A percentile compares a stretch with the other conserved stretches of the same genome.
These are phyloP conservation scores for Amaranthus tricolor DNA, from an alignment of 179 eudicot species.

Conservation along the genomic window DNA sequence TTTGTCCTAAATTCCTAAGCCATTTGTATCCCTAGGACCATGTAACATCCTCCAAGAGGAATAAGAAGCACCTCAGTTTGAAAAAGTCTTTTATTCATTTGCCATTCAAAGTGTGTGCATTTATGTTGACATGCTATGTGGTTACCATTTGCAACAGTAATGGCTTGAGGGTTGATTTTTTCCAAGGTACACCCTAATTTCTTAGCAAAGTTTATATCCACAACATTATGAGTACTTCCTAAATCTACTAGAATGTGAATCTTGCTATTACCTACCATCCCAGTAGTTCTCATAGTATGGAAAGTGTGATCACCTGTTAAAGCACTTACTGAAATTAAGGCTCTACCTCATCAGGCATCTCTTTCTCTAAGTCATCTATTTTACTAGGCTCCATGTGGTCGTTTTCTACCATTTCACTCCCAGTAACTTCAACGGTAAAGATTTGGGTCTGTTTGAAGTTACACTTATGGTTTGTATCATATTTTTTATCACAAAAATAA, in stretches of 20 bases:
- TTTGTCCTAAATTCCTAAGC: neutral
- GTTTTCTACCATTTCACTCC: too few species aligned
- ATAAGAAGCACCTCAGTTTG: neutral
- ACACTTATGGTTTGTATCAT: too few species aligned
- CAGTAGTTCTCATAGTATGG: neutral
- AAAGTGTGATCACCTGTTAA: neutral
- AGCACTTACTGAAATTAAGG: neutral
- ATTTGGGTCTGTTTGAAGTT: too few species aligned
- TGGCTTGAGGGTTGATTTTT: neutral
- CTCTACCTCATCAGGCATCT: neutral
- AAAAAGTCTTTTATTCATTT: neutral
- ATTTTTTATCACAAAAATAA: too few species aligned
- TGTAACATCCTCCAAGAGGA: neutral
- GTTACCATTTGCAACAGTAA: neutral
- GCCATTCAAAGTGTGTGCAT: neutral
- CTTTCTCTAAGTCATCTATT: neutral
- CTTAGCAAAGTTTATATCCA: neutral
- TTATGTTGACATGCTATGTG: neutral
- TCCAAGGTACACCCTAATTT: neutral
- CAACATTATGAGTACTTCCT: neutral
- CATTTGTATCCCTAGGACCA: slow-evolving; percentile 2
- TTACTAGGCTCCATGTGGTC: too few species aligned
- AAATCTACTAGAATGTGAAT: slow-evolving; percentile 2
- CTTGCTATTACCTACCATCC: neutral
- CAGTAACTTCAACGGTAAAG: too few species aligned